Percentiles rank a stretch among this genome's conserved stretches.
These are phyloP conservation scores for Pythium vanterpoolii DNA, from an alignment of 352 stramenopile genomes.

Conservation along the genomic window DNA sequence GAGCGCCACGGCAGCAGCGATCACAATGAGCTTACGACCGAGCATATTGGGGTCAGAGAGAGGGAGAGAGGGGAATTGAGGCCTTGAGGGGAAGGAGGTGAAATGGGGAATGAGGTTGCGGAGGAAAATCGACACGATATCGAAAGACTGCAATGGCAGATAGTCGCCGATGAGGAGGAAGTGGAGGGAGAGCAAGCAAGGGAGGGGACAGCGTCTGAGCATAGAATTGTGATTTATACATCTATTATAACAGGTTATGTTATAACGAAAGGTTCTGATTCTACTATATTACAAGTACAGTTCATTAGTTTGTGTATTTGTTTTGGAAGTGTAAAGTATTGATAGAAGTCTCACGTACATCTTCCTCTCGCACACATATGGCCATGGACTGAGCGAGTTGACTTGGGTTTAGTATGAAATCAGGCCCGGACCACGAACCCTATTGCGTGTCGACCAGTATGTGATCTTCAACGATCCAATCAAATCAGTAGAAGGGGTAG, in stretches of 20 bases:
- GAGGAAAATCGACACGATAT: too few species aligned
- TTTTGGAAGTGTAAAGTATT: not conserved
- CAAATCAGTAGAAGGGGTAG: not conserved
- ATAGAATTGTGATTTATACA: too few species aligned
- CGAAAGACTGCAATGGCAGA: not conserved
- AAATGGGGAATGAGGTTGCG: not conserved
- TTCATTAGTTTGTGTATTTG: too few species aligned
- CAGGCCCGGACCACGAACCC: constrained; percentile 13
- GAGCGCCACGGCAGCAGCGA: constrained; percentile 21
- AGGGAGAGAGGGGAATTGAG: not conserved
- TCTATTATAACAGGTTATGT: too few species aligned
- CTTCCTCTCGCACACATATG: not conserved
- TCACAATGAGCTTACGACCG: constrained; percentile 24
- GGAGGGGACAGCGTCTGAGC: too few species aligned
- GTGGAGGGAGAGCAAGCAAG: too few species aligned
- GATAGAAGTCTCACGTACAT: too few species aligned
- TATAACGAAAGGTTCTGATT: too few species aligned
- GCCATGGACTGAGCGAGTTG: not conserved
- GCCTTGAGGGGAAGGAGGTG: not conserved
- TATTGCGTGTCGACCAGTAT: not conserved
- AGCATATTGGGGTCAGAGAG: constrained; percentile 17
- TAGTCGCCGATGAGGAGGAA: not conserved
- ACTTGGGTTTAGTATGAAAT: constrained; percentile 14
- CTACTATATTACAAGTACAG: too few species aligned
- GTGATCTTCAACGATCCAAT: not conserved